phyloP scores from a whole-genome alignment of 2,329 filamentous ascomycete species.

The Microdochium nivale region DNA sequence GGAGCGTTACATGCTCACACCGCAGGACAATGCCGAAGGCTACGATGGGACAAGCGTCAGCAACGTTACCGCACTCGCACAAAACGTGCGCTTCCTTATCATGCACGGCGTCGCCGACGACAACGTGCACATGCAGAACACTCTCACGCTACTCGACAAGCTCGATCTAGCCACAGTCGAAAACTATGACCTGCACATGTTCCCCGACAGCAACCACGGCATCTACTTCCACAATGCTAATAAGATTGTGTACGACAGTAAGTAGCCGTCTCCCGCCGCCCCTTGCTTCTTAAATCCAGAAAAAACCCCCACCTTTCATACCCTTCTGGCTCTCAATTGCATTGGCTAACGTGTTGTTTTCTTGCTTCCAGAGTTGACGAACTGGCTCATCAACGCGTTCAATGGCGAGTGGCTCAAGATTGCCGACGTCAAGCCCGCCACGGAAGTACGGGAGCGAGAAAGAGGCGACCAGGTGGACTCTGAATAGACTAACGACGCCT shows the following conservation, averaged over 20 bases:
- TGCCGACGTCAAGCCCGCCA: slow-evolving; percentile 34
- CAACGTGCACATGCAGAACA: slow-evolving; percentile 96
- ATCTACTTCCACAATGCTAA: slow-evolving; percentile 95
- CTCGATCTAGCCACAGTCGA: slow-evolving; percentile 73
- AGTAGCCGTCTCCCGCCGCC: slow-evolving; percentile 31
- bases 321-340: no score
- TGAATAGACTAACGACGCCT: no score
- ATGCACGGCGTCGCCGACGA: slow-evolving; percentile 98
- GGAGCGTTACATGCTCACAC: slow-evolving; percentile 94
- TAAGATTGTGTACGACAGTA: slow-evolving; percentile 84
- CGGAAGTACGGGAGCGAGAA: background rate
- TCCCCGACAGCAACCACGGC: slow-evolving; percentile 90
- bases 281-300: no score
- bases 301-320: no score
- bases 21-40: slow-evolving; percentile 69
- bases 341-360: slow-evolving; percentile 19
- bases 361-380: slow-evolving; percentile 55
- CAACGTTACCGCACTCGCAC: slow-evolving; percentile 63
- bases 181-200: slow-evolving; percentile 96
- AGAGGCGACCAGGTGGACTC: no score
- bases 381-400: slow-evolving; percentile 95
- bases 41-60: slow-evolving; percentile 69
- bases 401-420: slow-evolving; percentile 85
- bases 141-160: slow-evolving; percentile 76
- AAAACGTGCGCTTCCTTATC: slow-evolving; percentile 80